A percentile compares a stretch with the other conserved stretches of the same genome.
These are phyloP conservation scores for Solanum verrucosum DNA, from an alignment of 257 asterid genomes.

Conservation along the genomic window DNA sequence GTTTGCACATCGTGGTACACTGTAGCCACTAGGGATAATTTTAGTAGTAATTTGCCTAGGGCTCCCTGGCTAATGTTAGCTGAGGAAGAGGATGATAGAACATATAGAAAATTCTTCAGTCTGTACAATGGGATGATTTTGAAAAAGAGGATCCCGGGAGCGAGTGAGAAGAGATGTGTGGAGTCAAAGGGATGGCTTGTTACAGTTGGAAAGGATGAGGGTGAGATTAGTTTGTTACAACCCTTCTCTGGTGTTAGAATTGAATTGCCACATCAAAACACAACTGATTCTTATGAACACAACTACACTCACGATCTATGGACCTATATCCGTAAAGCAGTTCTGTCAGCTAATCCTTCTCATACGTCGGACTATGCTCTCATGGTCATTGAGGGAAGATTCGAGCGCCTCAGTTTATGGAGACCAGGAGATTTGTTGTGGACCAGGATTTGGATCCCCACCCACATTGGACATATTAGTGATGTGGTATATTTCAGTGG, in stretches of 20 bases:
- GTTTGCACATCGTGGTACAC: not conserved
- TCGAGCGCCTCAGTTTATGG: not conserved
- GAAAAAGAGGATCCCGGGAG: not conserved
- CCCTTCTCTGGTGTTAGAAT: not conserved
- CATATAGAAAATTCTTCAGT: not conserved
- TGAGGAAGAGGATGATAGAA: not conserved
- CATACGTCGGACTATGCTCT: not conserved
- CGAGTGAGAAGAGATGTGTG: not conserved
- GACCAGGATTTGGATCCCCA: not conserved
- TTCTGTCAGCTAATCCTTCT: not conserved
- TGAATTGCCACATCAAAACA: not conserved
- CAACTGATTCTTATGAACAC: not conserved
- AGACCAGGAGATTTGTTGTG: not conserved
- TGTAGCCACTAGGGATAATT: not conserved
- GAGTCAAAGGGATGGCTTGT: not conserved
- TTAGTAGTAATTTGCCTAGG: not conserved
- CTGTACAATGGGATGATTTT: not conserved
- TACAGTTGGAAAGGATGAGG: not conserved
- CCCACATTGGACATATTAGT: not conserved
- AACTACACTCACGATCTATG: not conserved
- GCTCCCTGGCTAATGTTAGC: not conserved
- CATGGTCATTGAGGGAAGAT: not conserved
- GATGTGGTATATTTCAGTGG: not conserved
- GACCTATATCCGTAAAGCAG: not conserved
- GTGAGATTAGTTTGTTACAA: not conserved